Base-by-base conservation (phyloP, 2,329 filamentous ascomycete species). In the Pyrenophora teres region DNA sequence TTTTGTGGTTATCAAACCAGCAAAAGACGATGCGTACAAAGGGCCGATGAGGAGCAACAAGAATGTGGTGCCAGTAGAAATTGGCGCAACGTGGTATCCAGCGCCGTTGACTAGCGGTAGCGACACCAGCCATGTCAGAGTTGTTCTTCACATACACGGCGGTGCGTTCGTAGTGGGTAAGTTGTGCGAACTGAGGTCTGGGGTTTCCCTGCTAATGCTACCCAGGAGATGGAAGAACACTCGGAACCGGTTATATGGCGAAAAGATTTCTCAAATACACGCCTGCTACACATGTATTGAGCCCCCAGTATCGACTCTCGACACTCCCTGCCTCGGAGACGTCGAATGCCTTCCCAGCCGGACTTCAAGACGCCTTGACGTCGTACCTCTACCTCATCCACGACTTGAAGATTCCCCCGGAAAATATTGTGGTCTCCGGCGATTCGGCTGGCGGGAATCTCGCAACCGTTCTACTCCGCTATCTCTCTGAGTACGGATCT, bases 361-460 rank as follows among this genome's bases (percentile, higher is more conserved):
- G 78, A 3, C 60, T 81, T 3, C 80, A 82, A 63, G 81, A 83
- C 59, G 69, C 68, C 3, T 54, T 83, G 37, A 76, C 79, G 0
- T 59, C 71, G 3, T 81, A 80, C 59, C 60, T 76, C 6, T 77
- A 81, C 62, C 72, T 81, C 0, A 52, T 80, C 9, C 62, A 74
- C n/a, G 65, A 68, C 4, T 61, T 78, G 12, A 53, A 67, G 0
- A 71, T 82, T 36, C 60, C 75, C 0, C 57, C 79, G 0, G 42
- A 54, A 0, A 68, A 75, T 30, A 78, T 82, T 47, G 67, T 77
- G 0, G 13, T 83, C 0, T 75, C 73, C 0, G 80, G 80, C 4
- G 80, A 83, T 61, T 78, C 75, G 30, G 80, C 80, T 0, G 80
- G 80, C 46, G 80, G 67, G 0, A 81, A 82, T 56, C 64, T 79